A percentile compares a stretch with the other conserved stretches of the same genome.
phyloP scores from a whole-genome alignment of 192 early-diverging fungal genomes.

The Chytriomyces sp. region DNA sequence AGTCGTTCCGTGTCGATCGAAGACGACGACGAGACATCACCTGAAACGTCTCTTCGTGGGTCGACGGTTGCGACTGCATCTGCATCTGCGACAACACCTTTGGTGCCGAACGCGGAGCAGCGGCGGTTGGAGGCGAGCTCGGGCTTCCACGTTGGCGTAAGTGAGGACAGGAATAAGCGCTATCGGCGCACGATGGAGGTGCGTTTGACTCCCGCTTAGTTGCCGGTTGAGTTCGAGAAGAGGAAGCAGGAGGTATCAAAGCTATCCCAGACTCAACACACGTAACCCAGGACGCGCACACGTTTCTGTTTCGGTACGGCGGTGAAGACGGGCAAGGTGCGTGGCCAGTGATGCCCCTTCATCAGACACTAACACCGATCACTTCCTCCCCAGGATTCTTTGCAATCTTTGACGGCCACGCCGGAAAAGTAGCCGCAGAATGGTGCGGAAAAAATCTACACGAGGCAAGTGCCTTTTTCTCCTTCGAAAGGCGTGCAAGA shows the following conservation, averaged over 20 bases:
- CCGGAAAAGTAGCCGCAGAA: conserved; percentile 91
- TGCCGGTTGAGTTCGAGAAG: too few relatives aligned
- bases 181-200: conserved; percentile 95
- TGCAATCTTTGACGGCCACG: conserved; percentile 97
- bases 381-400: conserved; percentile 77
- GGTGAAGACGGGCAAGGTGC: conserved; percentile 71
- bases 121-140: neutral
- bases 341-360: neutral
- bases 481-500: neutral
- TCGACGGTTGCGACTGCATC: too few relatives aligned
- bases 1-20: too few relatives aligned
- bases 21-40: too few relatives aligned
- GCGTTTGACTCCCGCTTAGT: too few relatives aligned
- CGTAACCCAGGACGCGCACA: conserved; percentile 85
- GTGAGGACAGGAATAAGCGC: conserved; percentile 86
- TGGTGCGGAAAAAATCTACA: conserved; percentile 92
- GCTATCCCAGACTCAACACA: too few relatives aligned
- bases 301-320: conserved; percentile 79
- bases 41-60: too few relatives aligned
- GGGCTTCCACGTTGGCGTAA: conserved; percentile 72
- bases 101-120: neutral
- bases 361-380: neutral
- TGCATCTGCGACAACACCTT: too few relatives aligned
- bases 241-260: too few relatives aligned
- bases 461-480: conserved; percentile 52